Conservation (phyloP, 257 asterid genomes). For the Solanum rostratum region DNA sequence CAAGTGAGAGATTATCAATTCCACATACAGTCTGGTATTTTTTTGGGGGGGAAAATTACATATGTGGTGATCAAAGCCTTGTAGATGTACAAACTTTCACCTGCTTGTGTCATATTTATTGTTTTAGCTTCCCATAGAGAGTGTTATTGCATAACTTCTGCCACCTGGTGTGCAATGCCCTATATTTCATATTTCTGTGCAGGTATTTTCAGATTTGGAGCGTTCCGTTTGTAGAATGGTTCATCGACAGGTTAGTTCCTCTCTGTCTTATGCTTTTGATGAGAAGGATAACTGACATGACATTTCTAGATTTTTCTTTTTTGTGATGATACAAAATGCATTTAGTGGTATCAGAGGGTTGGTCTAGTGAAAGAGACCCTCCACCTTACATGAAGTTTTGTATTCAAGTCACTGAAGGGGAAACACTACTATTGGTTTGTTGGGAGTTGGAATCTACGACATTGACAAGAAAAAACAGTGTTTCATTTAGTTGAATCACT, state of each 20-base stretch:
- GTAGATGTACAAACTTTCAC: not conserved
- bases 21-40: not conserved
- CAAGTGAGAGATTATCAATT: not conserved
- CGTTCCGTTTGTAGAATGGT: conserved; percentile 98
- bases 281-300: not conserved
- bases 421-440: not conserved
- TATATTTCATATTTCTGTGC: conserved; percentile 5
- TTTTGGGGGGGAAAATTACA: not conserved
- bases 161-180: not conserved
- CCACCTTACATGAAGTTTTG: not conserved
- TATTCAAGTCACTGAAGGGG: not conserved
- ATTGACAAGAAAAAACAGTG: not conserved
- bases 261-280: conserved; percentile 1
- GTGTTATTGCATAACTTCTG: not conserved
- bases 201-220: conserved; percentile 99
- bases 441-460: not conserved
- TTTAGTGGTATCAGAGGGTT: not conserved
- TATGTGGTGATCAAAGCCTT: not conserved
- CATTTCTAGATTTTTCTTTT: not conserved
- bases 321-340: not conserved
- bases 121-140: not conserved
- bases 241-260: conserved; percentile 75
- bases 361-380: not conserved
- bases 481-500: not conserved
- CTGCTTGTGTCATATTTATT: not conserved